Evolutionary conservation across 805 yeast genomes (phyloP).

Genomic region (Jamesozyma gamospora): DNA sequence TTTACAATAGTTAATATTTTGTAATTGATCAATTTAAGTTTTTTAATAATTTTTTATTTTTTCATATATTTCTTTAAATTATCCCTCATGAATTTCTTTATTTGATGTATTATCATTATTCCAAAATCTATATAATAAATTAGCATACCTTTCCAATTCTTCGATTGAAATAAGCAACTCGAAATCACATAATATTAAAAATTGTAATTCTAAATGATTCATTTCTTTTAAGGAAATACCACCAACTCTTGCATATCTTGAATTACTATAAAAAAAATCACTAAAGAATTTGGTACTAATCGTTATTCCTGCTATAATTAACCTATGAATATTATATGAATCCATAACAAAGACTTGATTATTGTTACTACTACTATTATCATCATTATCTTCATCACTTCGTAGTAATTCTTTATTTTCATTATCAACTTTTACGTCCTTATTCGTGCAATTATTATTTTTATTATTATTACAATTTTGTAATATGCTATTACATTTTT

Average conservation of each 20-base stretch:
- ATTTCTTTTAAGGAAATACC: conserved; percentile 89
- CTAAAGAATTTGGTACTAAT: conserved; percentile 91
- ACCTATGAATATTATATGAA: conserved; percentile 86
- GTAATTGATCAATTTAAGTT: too few species aligned
- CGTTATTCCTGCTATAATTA: conserved; percentile 89
- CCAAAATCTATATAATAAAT: conserved; percentile 59
- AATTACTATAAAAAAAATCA: conserved; percentile 88
- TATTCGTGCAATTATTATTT: conserved; percentile 4
- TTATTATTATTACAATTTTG: conserved; percentile 5
- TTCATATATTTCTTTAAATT: too few species aligned
- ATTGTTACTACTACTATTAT: neutral
- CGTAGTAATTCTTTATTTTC: conserved; percentile 2
- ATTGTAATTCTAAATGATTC: conserved; percentile 85
- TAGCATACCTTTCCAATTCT: conserved; percentile 86
- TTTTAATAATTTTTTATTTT: conserved; percentile 55
- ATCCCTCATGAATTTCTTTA: neutral
- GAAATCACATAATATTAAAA: conserved; percentile 74
- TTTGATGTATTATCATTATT: conserved; percentile 1
- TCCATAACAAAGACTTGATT: conserved; percentile 86
- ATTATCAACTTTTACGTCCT: conserved; percentile 4
- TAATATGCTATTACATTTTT: conserved; percentile 34
- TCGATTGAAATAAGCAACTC: conserved; percentile 78
- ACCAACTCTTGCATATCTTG: conserved; percentile 91
- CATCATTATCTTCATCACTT: conserved; percentile 3
- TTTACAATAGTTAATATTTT: neutral